Evolutionary conservation across 768 basidiomycete species (phyloP).

Genomic region (Punctularia strigosozonata): DNA sequence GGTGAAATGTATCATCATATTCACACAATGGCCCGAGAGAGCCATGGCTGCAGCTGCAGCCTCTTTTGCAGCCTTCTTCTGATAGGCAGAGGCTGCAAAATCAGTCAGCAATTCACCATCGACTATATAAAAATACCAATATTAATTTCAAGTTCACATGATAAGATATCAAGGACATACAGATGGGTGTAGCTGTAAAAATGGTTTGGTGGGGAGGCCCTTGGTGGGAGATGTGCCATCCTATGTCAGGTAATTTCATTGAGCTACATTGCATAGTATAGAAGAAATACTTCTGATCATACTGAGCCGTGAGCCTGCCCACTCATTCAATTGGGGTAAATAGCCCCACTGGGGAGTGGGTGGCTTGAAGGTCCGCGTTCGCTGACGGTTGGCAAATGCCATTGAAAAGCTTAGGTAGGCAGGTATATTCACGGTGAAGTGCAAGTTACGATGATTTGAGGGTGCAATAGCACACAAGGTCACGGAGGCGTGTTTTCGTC

Average conservation of each 20-base stretch:
- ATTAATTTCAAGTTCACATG: neutral
- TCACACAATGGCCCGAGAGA: constrained; percentile 13
- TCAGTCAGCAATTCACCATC: constrained; percentile 8
- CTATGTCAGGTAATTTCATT: too few relatives aligned
- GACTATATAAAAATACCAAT: constrained; percentile 5
- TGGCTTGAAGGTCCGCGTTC: constrained; percentile 3
- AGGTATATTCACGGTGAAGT: too few relatives aligned
- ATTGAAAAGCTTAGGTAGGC: too few relatives aligned
- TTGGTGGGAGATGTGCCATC: too few relatives aligned
- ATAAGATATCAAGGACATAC: neutral
- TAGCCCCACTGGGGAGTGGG: constrained; percentile 10
- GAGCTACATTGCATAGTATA: too few relatives aligned
- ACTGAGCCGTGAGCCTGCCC: too few relatives aligned
- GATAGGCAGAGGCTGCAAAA: constrained; percentile 5
- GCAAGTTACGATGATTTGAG: too few relatives aligned
- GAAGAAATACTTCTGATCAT: too few relatives aligned
- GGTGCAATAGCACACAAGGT: too few relatives aligned
- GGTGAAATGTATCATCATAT: neutral
- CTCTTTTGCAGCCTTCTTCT: constrained; percentile 15
- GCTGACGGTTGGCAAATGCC: constrained; percentile 8
- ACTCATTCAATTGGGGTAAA: constrained; percentile 15
- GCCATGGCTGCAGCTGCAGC: constrained; percentile 12
- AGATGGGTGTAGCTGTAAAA: too few relatives aligned
- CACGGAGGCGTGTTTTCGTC: too few relatives aligned
- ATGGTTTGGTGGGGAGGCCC: too few relatives aligned